Evolutionary conservation across 352 stramenopile genomes (phyloP), one percentile per base, ranked within the genome.

Genomic region (Phytophthora rubi): DNA sequence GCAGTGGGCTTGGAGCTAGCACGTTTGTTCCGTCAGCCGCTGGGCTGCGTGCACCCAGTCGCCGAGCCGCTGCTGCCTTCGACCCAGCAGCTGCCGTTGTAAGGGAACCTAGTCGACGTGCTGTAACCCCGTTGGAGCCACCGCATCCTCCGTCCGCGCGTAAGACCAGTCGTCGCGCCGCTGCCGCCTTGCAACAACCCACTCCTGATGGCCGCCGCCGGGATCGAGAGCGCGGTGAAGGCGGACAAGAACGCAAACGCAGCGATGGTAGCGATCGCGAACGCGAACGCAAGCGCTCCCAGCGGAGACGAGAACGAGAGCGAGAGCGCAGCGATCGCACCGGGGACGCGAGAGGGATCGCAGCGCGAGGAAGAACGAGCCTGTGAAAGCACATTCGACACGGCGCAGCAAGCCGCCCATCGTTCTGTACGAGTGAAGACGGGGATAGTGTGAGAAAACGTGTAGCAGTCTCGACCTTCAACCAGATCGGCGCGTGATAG

Each of bases 401-500:
- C 49, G 68, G 16, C 68, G 68, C 9, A 75, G 23, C 37, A 68
- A 73, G 32, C 35, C 60, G 9, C 55, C 62, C 3, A 71, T 75
- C 52, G 53, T 71, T 28, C 44, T 63, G 42, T 68, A 75, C 62
- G 62, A 75, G 68, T 75, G 68, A 71, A 68, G 21, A 57, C 57
- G 42, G 53, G 18, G 32, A 67, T 62, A 65, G 47, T 68, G 45
- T 62, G 30, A 62, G 61, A 65, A 48, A 69, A 57, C 16, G 52
- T 58, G 47, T 65, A 47, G 45, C 52, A 30, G 60, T 68, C 60
- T 60, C 28, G 65, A 56, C 54, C 47, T 52, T 52, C 37, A 53
- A 62, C 42, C 9, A 58, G 42, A 70, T 64, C 67, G 67, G 67
- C 61, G 60, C 67, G 67, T 62, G 67, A 74, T 74, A 70, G 61